Percentiles rank a stretch among this genome's conserved stretches.
These are phyloP conservation scores for Penicillium paradoxum DNA, from an alignment of 495 filamentous ascomycete genomes.

Conservation along the genomic window DNA sequence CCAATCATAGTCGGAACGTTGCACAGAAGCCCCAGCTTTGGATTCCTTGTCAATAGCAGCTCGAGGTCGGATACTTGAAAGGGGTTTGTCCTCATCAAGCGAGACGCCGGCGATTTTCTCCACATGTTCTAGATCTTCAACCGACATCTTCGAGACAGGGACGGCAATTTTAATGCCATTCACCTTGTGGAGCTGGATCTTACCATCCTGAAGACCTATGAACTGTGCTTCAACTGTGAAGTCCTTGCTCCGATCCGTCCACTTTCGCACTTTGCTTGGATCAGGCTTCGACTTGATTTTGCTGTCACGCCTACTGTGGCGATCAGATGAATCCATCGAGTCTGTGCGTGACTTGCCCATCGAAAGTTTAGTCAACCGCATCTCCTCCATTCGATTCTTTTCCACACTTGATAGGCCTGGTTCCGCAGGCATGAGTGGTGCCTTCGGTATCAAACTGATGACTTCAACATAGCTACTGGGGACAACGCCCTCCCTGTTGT, in stretches of 20 bases:
- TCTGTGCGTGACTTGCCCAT: slow-evolving; percentile 54
- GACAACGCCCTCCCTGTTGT: slow-evolving; percentile 94
- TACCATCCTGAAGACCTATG: slow-evolving; percentile 81
- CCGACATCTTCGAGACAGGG: slow-evolving; percentile 88
- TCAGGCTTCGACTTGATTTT: slow-evolving; percentile 73
- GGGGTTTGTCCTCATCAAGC: slow-evolving; percentile 92
- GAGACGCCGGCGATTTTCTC: slow-evolving; percentile 81
- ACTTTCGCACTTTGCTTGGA: slow-evolving; percentile 73
- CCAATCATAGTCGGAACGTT: slow-evolving; percentile 81
- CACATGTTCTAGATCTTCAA: slow-evolving; percentile 91
- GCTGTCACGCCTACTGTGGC: slow-evolving; percentile 57
- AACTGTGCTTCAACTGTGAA: slow-evolving; percentile 99
- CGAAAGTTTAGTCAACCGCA: slow-evolving; percentile 71
- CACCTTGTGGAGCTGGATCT: slow-evolving; percentile 95
- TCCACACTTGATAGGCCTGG: slow-evolving; percentile 69
- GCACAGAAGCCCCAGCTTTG: slow-evolving; percentile 51
- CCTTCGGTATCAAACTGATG: slow-evolving; percentile 53
- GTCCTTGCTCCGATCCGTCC: slow-evolving; percentile 90
- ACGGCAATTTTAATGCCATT: slow-evolving; percentile 99
- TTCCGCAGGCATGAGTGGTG: slow-evolving; percentile 50
- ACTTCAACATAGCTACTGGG: slow-evolving; percentile 94
- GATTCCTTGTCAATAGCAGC: slow-evolving; percentile 9
- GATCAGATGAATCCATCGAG: slow-evolving; percentile 58
- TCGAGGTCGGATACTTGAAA: slow-evolving; percentile 64
- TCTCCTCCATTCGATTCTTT: slow-evolving; percentile 80